Conservation (phyloP, 306 rosid genomes). For the Lagenaria siceraria region DNA sequence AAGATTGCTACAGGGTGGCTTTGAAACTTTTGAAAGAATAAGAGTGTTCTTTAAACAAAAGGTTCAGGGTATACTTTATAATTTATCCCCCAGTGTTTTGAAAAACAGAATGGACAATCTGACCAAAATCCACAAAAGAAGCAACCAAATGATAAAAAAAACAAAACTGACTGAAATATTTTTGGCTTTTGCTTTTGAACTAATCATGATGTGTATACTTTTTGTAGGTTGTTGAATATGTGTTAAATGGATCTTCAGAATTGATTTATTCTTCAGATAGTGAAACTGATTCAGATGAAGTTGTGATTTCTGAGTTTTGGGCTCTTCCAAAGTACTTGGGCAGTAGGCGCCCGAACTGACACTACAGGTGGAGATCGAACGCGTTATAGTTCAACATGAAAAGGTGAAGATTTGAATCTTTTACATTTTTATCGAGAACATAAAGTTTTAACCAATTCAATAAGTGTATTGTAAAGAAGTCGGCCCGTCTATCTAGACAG, state of each 20-base stretch:
- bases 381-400: not conserved
- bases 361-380: not conserved
- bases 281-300: slow-evolving; percentile 62
- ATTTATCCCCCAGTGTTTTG: too few species aligned
- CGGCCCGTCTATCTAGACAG: not conserved
- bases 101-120: not conserved
- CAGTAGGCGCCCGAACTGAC: not conserved
- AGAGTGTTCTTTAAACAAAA: too few species aligned
- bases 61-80: too few species aligned
- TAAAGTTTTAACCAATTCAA: too few species aligned
- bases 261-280: slow-evolving; percentile 51
- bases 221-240: slow-evolving; percentile 54
- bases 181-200: not conserved
- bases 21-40: not conserved
- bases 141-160: not conserved
- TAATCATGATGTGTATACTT: not conserved
- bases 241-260: slow-evolving; percentile 31
- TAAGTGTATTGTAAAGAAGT: not conserved
- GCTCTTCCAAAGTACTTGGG: slow-evolving; percentile 33
- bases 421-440: too few species aligned
- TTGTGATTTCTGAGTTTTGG: slow-evolving; percentile 41
- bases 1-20: too few species aligned
- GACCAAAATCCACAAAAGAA: not conserved
- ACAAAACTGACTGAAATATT: not conserved
- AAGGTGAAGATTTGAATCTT: not conserved